phyloP scores from a whole-genome alignment of 2,329 filamentous ascomycete genomes.

The Fusarium napiforme region DNA sequence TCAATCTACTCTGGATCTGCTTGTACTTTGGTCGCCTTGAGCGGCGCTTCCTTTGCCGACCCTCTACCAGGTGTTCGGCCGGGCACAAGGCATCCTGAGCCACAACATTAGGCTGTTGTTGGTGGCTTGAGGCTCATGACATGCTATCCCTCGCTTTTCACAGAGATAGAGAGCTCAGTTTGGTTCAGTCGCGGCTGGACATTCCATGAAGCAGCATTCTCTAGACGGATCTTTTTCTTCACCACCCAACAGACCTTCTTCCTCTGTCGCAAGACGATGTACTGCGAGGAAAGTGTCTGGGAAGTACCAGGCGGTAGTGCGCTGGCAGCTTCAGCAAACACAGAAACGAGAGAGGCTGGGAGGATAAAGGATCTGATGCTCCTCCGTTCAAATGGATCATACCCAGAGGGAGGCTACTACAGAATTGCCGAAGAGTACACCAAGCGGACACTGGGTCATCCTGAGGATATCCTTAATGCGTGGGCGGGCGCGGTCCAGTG shows the following conservation, averaged over 20 bases:
- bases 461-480: background rate
- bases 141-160: background rate
- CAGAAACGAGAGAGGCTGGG: background rate
- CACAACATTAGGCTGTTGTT: background rate
- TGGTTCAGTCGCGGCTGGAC: background rate
- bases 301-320: background rate
- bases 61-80: accelerated
- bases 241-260: background rate
- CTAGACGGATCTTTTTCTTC: accelerated
- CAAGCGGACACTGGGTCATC: background rate
- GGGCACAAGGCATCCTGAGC: accelerated
- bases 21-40: background rate
- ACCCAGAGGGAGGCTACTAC: background rate
- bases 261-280: background rate
- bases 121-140: background rate
- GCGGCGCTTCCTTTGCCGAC: background rate
- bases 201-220: background rate
- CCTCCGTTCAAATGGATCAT: background rate
- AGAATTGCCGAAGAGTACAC: background rate
- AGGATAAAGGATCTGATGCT: background rate
- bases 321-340: background rate
- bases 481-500: background rate
- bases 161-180: background rate
- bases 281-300: background rate
- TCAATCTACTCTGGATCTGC: background rate